Base-by-base conservation (phyloP, 2,329 filamentous ascomycete species). In the Ceratocystis colombiana region DNA sequence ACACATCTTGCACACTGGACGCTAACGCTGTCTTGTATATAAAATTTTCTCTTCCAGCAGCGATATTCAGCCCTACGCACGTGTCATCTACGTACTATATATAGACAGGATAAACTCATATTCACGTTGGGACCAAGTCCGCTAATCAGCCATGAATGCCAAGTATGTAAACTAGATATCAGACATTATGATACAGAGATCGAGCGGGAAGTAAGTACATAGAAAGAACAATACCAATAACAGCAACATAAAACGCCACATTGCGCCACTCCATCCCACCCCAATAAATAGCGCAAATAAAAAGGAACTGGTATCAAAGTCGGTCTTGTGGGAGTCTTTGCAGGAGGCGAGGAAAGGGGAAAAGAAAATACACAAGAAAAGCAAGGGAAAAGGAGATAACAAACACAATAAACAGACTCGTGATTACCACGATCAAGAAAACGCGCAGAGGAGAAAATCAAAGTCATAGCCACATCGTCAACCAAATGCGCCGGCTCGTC, bases 231-330 rank as follows among this genome's bases (percentile, higher is more conserved):
- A 37, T 20, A 10, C 1, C 33, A 62, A 44, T 17, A n/a, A 41
- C 15, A 62, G 17, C 33, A 62, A 41, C 7, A 62, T 22, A 44
- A 22, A 62, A 62, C 33, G 41, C 41, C 59, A n/a, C 12, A 45
- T 44, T 22, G 41, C 59, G 59, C 55, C 55, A 61, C 17, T 8
- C 55, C 55, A 30, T 30, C 22, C 55, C 55, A 30, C n/a, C n/a
- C 55, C 55, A n/a, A 20, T 30, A 64, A 53, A 50, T 5, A 64
- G 17, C 22, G 46, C 28, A 30, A 37, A 30, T n/a, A 48, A 64
- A 46, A 41, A 41, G 37, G 25, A 64, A 33, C 22, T 57, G 53
- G 53, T 57, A 64, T 64, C 45, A 64, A 64, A 53, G 28, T n/a
- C 25, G 28, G 20, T 45, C 12, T 22, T 37, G 25, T 8, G 55